phyloP scores from a whole-genome alignment of 345 rosid species.

The Heritiera fomes region DNA sequence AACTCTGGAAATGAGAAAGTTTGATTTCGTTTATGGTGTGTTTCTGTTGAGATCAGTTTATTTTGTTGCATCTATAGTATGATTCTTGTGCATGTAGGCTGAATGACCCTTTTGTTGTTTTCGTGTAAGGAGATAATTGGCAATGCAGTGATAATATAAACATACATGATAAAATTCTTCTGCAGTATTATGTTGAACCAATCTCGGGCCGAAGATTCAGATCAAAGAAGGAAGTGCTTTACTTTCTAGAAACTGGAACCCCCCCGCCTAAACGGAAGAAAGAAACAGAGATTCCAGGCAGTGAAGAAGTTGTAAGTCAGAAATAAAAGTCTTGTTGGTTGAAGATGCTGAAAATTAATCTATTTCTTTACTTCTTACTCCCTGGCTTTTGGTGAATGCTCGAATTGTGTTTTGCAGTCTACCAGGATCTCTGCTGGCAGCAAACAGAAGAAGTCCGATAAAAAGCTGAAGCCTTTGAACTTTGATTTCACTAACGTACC shows the following conservation, averaged over 20 bases:
- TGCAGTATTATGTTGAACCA: conserved; percentile 21
- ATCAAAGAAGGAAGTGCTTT: conserved; percentile 18
- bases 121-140: neutral
- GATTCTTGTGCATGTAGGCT: neutral
- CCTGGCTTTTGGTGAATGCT: neutral
- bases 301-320: conserved; percentile 13
- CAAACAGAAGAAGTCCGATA: conserved; percentile 34
- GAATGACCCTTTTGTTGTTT: neutral
- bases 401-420: conserved; percentile 28
- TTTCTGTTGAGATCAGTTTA: neutral
- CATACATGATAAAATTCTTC: neutral
- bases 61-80: neutral
- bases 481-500: conserved; percentile 61
- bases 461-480: conserved; percentile 22
- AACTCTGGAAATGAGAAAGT: neutral
- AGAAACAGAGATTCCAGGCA: neutral
- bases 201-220: conserved; percentile 9
- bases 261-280: neutral
- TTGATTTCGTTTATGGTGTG: neutral
- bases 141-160: neutral
- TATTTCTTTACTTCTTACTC: neutral
- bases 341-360: neutral
- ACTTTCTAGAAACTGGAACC: conserved; percentile 9
- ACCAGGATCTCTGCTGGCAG: conserved; percentile 31
- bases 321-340: neutral